Evolutionary conservation across 352 stramenopile genomes (phyloP), one percentile per base, ranked within the genome.

Genomic region (Albugo candida): DNA sequence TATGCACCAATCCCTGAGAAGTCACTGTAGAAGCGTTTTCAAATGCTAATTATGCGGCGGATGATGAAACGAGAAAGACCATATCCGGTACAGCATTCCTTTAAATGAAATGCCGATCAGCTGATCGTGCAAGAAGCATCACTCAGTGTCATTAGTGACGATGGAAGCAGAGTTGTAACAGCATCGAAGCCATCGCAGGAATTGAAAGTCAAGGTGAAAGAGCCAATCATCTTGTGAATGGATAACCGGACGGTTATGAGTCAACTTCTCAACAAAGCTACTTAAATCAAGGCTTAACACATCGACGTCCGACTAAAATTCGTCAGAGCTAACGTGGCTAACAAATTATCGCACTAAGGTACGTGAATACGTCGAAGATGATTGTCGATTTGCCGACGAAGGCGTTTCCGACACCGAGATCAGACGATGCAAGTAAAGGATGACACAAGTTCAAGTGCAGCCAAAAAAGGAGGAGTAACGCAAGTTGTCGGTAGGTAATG

Each of bases 151-250:
- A 6, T 27, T 59, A 0, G 59, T 36, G 1, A 64, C 57, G 0
- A 60, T 55, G 36, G 57, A 62, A 40, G 41, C 55, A 1, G 51
- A 62, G 21, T 59, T 53, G 51, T 59, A 8, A 20, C 51, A 0
- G 51, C 46, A 1, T 46, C 51, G 1, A 21, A 46, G n/a, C 48
- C 20, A 2, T 41, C 38, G 4, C 6, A 24, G 42, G 41, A 57
- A 13, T 11, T 57, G 19, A 44, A 39, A 0, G 1, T 54, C 13
- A 5, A n/a, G 0, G 34, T 48, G 27, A 36, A 13, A 19, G 5
- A n/a, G 31, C 50, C 45, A 11, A 42, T 48, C 18, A 4, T 20
- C 3, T 47, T 59, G n/a, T 37, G 47, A 5, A 41, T 57, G 0
- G 45, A 60, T 34, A 52, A 49, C 1, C 43, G 56, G 12, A 41